These are phyloP conservation scores for Claviceps digitariae DNA, from an alignment of 2,329 filamentous ascomycete genomes.

Conservation along the genomic window DNA sequence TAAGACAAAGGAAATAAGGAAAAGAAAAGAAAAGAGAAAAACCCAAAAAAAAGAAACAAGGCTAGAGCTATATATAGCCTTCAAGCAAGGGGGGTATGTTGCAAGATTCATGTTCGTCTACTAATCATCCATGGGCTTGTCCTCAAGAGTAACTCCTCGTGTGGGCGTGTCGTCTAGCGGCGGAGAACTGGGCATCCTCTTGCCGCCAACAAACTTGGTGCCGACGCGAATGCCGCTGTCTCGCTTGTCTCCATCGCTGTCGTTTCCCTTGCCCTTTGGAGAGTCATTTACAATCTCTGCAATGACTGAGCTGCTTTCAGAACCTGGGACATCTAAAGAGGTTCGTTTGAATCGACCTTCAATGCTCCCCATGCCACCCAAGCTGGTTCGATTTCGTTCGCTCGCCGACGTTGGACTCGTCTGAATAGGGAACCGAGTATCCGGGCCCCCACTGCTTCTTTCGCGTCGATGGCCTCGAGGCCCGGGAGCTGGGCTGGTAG, in stretches of 20 bases:
- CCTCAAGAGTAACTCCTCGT: constrained; percentile 37
- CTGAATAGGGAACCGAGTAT: constrained; percentile 75
- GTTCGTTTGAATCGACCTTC: constrained; percentile 39
- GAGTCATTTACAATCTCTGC: constrained; percentile 24
- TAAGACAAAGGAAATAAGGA: neutral
- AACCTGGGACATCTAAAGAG: constrained; percentile 71
- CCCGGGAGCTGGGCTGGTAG: constrained; percentile 57
- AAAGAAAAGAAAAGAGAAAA: neutral
- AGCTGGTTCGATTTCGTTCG: constrained; percentile 36
- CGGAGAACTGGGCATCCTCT: constrained; percentile 23
- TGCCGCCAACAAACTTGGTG: constrained; percentile 34
- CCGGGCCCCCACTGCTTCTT: constrained; percentile 57
- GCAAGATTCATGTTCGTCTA: constrained; percentile 4
- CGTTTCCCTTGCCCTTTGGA: constrained; percentile 12
- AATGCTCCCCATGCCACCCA: constrained; percentile 32
- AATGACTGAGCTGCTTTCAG: constrained; percentile 28
- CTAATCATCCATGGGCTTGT: constrained; percentile 39
- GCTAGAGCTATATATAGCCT: neutral
- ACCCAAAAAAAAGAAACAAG: neutral
- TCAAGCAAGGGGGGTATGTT: neutral
- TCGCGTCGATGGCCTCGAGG: constrained; percentile 60
- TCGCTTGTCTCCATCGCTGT: constrained; percentile 38
- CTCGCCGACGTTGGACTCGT: constrained; percentile 44
- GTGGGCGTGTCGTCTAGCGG: constrained; percentile 16
- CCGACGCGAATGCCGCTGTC: constrained; percentile 43